A percentile compares a stretch with the other conserved stretches of the same genome.
Conservation (phyloP, 305 asterid species). For the Fraxinus latifolia region DNA sequence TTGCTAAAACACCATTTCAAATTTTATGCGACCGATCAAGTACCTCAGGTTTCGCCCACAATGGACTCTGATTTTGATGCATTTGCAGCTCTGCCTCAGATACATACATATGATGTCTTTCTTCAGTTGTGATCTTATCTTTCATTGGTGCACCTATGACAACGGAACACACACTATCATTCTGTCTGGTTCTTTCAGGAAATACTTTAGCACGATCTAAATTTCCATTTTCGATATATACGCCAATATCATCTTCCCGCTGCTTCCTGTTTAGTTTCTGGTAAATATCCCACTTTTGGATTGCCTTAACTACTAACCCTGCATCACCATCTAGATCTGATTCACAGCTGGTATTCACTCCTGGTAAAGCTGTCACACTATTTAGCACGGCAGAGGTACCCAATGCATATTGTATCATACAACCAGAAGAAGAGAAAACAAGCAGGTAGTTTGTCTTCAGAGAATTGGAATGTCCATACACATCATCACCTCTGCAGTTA, state of each 20-base stretch:
- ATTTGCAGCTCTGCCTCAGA: slow-evolving; percentile 85
- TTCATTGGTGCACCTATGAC: slow-evolving; percentile 20
- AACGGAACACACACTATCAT: slow-evolving; percentile 24
- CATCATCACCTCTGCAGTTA: slow-evolving; percentile 43
- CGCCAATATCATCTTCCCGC: slow-evolving; percentile 39
- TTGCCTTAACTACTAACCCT: slow-evolving; percentile 58
- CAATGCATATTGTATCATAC: slow-evolving; percentile 63
- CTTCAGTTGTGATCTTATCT: slow-evolving; percentile 39
- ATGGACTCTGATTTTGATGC: slow-evolving; percentile 61
- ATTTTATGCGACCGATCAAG: neutral
- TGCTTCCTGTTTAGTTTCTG: slow-evolving; percentile 47
- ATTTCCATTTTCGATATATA: slow-evolving; percentile 40
- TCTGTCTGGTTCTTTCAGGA: slow-evolving; percentile 42
- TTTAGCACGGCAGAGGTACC: slow-evolving; percentile 50
- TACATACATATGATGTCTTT: slow-evolving; percentile 65
- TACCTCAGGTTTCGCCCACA: slow-evolving; percentile 83
- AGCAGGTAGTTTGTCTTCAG: slow-evolving; percentile 52
- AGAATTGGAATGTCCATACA: slow-evolving; percentile 32
- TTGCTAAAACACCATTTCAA: slow-evolving; percentile 15
- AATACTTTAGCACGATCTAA: slow-evolving; percentile 40
- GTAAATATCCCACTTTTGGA: slow-evolving; percentile 86
- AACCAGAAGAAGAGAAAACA: slow-evolving; percentile 81
- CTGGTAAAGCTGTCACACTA: slow-evolving; percentile 33
- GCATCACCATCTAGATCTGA: slow-evolving; percentile 44
- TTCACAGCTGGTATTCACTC: slow-evolving; percentile 37